Evolutionary conservation across 2,329 filamentous ascomycete genomes (phyloP), one percentile per base, ranked within the genome.

Genomic region (Exophiala calicioides): DNA sequence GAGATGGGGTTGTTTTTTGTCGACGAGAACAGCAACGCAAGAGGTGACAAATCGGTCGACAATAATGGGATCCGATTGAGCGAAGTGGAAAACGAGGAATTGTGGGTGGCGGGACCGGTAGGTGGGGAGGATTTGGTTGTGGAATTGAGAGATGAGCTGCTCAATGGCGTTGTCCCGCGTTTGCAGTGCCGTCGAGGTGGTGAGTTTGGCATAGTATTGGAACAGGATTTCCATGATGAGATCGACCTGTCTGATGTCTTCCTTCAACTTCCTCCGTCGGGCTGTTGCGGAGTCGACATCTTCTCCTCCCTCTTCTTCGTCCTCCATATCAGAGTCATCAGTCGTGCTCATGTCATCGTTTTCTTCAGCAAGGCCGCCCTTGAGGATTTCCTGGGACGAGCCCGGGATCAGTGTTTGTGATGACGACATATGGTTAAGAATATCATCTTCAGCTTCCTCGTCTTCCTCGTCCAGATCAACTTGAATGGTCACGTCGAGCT

Each of bases 401-500:
- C 62, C 59, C 23, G 68, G 61, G 13, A 56, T 33, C 23, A 59
- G 38, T 12, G 50, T 58, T 33, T 59, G 57, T 13, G 58, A 60
- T 3, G 50, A 56, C 2, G 40, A 64, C 13, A 78, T 65, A 39
- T 75, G 79, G 62, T 76, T 75, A 39, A 87, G 76, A 13, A 91
- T 80, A 42, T 83, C 81, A 18, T 90, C 82, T 44, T 89, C 86
- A 7, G 89, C 77, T 44, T 94, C 88, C 54, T 97, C 91, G 53
- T 96, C 91, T 52, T 95, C 73, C 59, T 97, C 90, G 53, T 97
- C 90, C 60, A 97, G 74, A 61, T 97, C 90, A 38, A 90, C 80
- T 68, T 96, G 91, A 67, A 97, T 93, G 64, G 96, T 88, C 1
- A 95, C 89, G 64, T 98, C 93, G 48, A 97, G 88, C 68, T 93